Base-by-base conservation (phyloP, 2,329 filamentous ascomycete species). In the Botrytis porri region DNA sequence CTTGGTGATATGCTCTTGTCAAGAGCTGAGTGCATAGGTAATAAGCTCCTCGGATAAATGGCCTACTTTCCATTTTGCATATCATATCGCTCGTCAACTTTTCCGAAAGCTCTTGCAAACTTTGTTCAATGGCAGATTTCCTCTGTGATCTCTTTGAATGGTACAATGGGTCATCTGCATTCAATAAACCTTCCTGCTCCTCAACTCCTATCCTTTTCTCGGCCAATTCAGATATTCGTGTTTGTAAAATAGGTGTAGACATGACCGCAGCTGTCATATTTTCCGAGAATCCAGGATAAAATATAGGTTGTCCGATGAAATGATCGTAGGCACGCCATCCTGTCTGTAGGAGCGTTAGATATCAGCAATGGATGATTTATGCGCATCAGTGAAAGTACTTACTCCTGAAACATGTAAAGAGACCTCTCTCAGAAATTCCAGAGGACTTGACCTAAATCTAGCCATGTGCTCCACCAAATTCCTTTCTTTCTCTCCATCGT, bases 21-120 rank as follows among this genome's bases (percentile, higher is more conserved):
- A 98, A 85, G 64, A 98, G 86, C 83, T 98, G 95, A 1, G 95
- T 97, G 65, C 86, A 86, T 57, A 97, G 81, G 81, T 98, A 99
- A 81, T 98, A 98, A 64, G 96, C 95, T 37, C 93, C 90, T 66
- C 96, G 87, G 77, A 99, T 97, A 80, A 98, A 98, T 3, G 89
- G 85, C 81, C 95, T 97, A 85, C 92, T 97, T 83, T 99, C 96
- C 87, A 98, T 95, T 83, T 99, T 99, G 88, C 95, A 98, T 75
- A 99, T 98, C 96, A 99, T 98, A 75, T 92, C 89, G 80, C 97
- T 94, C 37, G 94, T 93, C 88, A 96, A 91, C 76, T 92, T 90
- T 76, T 96, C 93, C 6, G 93, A 92, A 7, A 98, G 91, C 80
- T 97, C 90, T 71, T 90, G 87, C 63, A 99, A 84, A 73, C 91